Conservation (phyloP, 805 yeast species). For the Nakazawaea molendinolei region DNA sequence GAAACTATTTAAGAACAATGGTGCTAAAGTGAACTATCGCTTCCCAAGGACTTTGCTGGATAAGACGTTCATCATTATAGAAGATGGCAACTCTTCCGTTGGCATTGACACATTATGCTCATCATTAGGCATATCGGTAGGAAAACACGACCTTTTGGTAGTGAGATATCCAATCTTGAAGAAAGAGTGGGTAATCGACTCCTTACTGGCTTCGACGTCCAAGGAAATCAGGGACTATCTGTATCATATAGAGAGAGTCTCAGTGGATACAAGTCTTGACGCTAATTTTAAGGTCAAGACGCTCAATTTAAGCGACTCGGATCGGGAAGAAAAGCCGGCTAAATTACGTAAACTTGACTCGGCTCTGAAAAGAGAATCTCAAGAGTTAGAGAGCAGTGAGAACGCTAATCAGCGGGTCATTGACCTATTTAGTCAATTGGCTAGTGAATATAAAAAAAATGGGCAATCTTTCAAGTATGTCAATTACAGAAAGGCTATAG, state of each 20-base stretch:
- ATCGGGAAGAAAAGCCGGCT: slow-evolving; percentile 2
- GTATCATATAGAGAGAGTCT: background rate
- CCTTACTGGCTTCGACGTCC: background rate
- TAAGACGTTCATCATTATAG: slow-evolving; percentile 1
- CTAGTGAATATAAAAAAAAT: slow-evolving; percentile 22
- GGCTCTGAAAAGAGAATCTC: no score
- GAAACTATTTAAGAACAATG: slow-evolving; percentile 20
- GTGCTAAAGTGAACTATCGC: slow-evolving; percentile 18
- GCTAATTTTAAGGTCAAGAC: no score
- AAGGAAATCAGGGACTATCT: background rate
- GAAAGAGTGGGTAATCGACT: slow-evolving; percentile 3
- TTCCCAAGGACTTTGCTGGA: background rate
- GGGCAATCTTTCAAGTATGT: slow-evolving; percentile 31
- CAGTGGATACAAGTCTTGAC: background rate
- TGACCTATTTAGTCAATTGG: slow-evolving; percentile 24
- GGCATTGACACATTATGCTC: background rate
- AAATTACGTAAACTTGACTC: no score
- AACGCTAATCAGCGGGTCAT: slow-evolving; percentile 26
- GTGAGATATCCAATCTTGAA: slow-evolving; percentile 6
- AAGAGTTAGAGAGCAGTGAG: no score
- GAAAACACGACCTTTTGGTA: background rate
- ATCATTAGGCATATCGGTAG: background rate
- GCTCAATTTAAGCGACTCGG: background rate
- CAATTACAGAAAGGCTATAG: slow-evolving; percentile 39
- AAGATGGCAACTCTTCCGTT: background rate